phyloP scores from a whole-genome alignment of 352 stramenopile species.

The Phytophthora tentaculata region DNA sequence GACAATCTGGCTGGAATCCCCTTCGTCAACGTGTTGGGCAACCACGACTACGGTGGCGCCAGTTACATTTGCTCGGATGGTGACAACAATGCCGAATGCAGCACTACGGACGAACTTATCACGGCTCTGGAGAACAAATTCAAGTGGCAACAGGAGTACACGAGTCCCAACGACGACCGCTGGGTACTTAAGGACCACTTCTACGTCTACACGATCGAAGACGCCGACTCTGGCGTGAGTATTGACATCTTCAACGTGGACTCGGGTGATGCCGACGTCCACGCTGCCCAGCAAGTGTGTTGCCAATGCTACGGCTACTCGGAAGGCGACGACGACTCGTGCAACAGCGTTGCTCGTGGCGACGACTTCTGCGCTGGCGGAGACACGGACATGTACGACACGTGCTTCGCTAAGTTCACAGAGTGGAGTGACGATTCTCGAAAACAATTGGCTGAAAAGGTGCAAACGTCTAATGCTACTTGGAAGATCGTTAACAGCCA shows the following conservation, averaged over 20 bases:
- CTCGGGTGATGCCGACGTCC: conserved; percentile 60
- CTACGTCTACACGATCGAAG: conserved; percentile 56
- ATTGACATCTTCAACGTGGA: conserved; percentile 78
- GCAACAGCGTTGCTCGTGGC: conserved; percentile 51
- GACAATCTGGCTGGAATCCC: conserved; percentile 51
- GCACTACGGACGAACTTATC: conserved; percentile 35
- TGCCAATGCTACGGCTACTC: conserved; percentile 76
- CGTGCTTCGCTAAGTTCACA: conserved; percentile 64
- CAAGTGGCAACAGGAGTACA: conserved; percentile 57
- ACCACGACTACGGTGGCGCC: conserved; percentile 75
- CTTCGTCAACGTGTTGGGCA: conserved; percentile 71
- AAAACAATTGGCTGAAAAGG: conserved; percentile 45
- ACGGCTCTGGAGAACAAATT: conserved; percentile 54
- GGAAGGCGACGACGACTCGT: conserved; percentile 46
- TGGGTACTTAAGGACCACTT: conserved; percentile 70
- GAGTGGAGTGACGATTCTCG: conserved; percentile 74
- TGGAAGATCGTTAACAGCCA: conserved; percentile 80
- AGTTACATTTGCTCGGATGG: conserved; percentile 60
- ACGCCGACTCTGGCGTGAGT: conserved; percentile 46
- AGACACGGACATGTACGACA: conserved; percentile 55
- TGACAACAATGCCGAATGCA: conserved; percentile 41
- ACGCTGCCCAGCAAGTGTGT: conserved; percentile 59
- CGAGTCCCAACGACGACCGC: conserved; percentile 60
- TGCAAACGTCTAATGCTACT: conserved; percentile 55
- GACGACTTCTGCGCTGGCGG: conserved; percentile 63